A percentile compares a stretch with the other conserved stretches of the same genome.
Conservation (phyloP, 1,284 basidiomycete species). For the Leucoagaricus sp. region DNA sequence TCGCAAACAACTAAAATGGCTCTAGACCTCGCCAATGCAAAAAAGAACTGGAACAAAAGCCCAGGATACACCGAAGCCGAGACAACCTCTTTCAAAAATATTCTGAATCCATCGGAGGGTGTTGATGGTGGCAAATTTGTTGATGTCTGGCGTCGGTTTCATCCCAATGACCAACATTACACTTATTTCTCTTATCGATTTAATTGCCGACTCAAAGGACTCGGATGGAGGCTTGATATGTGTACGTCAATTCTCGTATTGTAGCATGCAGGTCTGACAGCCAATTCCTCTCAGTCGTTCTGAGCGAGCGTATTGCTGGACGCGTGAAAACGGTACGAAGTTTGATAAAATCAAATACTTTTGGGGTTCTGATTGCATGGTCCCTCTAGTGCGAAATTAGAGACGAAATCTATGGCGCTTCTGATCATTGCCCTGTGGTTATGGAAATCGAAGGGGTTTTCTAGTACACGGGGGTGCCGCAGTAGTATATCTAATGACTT, state of each 20-base stretch:
- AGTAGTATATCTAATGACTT: no score
- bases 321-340: constrained; percentile 57
- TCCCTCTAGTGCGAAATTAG: constrained; percentile 73
- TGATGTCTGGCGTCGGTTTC: constrained; percentile 80
- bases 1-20: background rate
- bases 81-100: constrained; percentile 67
- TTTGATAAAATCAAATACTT: background rate
- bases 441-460: constrained; percentile 56
- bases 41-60: constrained; percentile 78
- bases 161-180: constrained; percentile 72
- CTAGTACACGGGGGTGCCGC: no score
- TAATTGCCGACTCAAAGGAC: constrained; percentile 76
- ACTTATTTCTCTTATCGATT: constrained; percentile 89
- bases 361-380: background rate
- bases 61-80: constrained; percentile 82
- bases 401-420: constrained; percentile 82
- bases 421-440: constrained; percentile 82
- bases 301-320: constrained; percentile 66
- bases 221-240: constrained; percentile 88
- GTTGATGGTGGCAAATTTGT: constrained; percentile 52
- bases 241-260: constrained; percentile 43
- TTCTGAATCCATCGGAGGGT: constrained; percentile 49
- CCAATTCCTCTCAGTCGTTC: constrained; percentile 52
- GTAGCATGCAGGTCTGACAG: background rate
- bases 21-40: constrained; percentile 66